These are phyloP conservation scores for Pythium brachiatum DNA, from an alignment of 352 stramenopile species.

Conservation along the genomic window DNA sequence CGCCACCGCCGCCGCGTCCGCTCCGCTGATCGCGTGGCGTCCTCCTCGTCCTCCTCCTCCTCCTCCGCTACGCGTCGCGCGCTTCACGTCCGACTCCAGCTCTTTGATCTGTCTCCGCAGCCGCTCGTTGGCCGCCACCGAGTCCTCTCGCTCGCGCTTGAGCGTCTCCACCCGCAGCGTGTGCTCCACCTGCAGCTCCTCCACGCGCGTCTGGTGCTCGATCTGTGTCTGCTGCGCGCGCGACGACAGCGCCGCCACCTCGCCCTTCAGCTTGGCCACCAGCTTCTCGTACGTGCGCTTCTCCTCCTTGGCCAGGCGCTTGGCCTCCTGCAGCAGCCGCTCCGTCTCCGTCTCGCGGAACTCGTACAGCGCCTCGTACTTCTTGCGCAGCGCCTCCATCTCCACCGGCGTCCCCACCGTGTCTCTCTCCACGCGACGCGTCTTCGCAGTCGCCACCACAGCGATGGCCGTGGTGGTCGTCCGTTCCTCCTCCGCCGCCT, in stretches of 20 bases:
- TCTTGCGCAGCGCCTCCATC: conserved; percentile 28
- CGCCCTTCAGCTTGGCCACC: conserved; percentile 63
- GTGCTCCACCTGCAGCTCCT: conserved; percentile 48
- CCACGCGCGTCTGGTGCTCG: conserved; percentile 42
- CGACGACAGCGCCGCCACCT: conserved; percentile 56
- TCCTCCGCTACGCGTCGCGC: background rate
- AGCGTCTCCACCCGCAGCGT: conserved; percentile 30
- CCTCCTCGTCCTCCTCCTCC: no score
- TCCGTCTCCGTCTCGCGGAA: conserved; percentile 66
- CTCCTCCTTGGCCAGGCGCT: conserved; percentile 53
- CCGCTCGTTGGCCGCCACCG: conserved; percentile 12
- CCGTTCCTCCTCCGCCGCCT: conserved; percentile 3
- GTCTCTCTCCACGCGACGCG: conserved; percentile 13
- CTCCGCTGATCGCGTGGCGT: conserved; percentile 10
- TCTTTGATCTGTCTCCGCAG: conserved; percentile 25
- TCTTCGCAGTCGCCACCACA: conserved; percentile 3
- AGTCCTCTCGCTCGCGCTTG: conserved; percentile 23
- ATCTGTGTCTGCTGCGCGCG: conserved; percentile 47
- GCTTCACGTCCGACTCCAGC: conserved; percentile 6
- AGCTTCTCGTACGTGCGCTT: conserved; percentile 74
- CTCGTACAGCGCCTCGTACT: conserved; percentile 51
- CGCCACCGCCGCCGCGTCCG: conserved; percentile 5
- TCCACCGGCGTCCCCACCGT: conserved; percentile 10
- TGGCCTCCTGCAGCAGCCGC: conserved; percentile 59
- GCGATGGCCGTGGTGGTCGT: background rate